Evolutionary conservation across 2,329 filamentous ascomycete species (phyloP).

Genomic region (Didymella arachidicola): DNA sequence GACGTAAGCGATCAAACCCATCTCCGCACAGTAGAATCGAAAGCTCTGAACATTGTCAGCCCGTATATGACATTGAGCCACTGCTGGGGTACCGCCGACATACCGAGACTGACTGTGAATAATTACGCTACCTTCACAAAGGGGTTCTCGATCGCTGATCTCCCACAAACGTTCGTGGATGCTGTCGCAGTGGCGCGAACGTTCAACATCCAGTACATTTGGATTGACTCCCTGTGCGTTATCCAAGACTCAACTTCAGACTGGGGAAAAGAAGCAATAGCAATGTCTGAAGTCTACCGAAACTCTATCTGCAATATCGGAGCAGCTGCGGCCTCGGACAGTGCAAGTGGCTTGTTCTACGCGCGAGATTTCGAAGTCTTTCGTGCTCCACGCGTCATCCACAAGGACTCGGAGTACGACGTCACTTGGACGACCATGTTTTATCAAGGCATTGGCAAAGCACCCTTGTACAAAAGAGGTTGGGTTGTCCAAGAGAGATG

Average conservation of each 20-base stretch:
- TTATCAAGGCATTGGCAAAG: background rate
- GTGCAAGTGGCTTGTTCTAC: background rate
- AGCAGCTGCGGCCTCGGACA: background rate
- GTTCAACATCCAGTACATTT: background rate
- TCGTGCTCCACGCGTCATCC: background rate
- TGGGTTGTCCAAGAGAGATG: background rate
- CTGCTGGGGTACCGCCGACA: background rate
- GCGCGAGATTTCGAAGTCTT: background rate
- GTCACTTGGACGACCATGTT: background rate
- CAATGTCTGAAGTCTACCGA: background rate
- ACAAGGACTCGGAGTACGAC: background rate
- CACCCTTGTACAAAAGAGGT: background rate
- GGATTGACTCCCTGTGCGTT: background rate
- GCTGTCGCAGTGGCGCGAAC: background rate
- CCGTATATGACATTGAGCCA: background rate
- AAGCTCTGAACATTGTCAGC: background rate
- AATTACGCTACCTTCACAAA: background rate
- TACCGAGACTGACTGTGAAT: background rate
- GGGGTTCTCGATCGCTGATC: background rate
- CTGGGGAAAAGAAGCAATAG: background rate
- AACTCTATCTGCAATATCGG: background rate
- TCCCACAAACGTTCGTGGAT: background rate
- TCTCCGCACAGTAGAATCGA: background rate
- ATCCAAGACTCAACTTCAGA: background rate
- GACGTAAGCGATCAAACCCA: background rate